Conservation (phyloP, 345 rosid species). For the Melastoma malabathricum region DNA sequence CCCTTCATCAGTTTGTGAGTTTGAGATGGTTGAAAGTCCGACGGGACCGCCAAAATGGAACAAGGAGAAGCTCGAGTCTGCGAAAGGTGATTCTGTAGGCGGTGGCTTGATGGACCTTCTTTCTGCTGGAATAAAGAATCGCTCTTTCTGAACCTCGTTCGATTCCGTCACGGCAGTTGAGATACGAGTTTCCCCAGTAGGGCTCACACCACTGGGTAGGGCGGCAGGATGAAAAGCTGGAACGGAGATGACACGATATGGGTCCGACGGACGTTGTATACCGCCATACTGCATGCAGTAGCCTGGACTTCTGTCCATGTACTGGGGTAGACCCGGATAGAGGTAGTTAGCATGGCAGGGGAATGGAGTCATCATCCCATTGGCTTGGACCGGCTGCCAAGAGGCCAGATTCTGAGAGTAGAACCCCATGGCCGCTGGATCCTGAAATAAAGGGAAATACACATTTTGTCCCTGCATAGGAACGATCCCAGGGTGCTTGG, state of each 20-base stretch:
- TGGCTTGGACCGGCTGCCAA: constrained; percentile 58
- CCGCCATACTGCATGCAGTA: constrained; percentile 56
- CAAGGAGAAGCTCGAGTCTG: constrained; percentile 50
- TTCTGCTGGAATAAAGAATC: constrained; percentile 10
- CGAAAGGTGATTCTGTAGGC: constrained; percentile 12
- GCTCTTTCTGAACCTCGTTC: constrained; percentile 23
- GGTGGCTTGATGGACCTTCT: constrained; percentile 14
- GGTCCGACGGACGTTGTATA: constrained; percentile 27
- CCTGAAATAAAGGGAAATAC: constrained; percentile 44
- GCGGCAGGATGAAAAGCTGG: constrained; percentile 44
- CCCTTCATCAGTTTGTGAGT: constrained; percentile 28
- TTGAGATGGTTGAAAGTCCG: constrained; percentile 40
- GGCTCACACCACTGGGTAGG: constrained; percentile 26
- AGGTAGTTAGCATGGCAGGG: constrained; percentile 47
- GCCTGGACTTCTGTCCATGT: constrained; percentile 48
- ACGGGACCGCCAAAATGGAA: constrained; percentile 88
- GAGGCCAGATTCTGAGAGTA: constrained; percentile 70
- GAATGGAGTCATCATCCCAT: constrained; percentile 36
- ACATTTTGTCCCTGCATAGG: constrained; percentile 43
- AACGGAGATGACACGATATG: constrained; percentile 30
- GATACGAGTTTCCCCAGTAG: constrained; percentile 24
- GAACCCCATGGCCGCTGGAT: constrained; percentile 61
- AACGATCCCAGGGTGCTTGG: constrained; percentile 34
- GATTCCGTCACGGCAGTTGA: constrained; percentile 12
- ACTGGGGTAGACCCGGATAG: constrained; percentile 45